phyloP scores from a whole-genome alignment of 2,329 filamentous ascomycete species.

The Tolypocladium album region DNA sequence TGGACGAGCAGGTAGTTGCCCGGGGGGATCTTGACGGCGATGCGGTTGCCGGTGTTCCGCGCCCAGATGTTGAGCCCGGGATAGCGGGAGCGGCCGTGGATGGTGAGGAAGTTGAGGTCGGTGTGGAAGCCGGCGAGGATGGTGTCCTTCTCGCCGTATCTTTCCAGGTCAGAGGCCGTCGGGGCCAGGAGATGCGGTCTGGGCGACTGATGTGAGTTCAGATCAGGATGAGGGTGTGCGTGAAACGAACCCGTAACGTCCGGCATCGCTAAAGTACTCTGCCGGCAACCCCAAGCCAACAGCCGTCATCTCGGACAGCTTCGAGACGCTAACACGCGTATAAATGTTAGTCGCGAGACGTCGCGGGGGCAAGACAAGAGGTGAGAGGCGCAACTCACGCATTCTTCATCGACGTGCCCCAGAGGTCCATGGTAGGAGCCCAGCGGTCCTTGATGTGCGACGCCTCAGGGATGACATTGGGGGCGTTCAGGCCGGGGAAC shows the following conservation, averaged over 20 bases:
- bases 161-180: constrained; percentile 45
- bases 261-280: constrained; percentile 42
- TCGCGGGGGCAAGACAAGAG: not conserved
- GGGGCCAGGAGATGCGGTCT: constrained; percentile 52
- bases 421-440: constrained; percentile 43
- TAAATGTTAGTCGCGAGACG: not conserved
- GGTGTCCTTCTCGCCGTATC: constrained; percentile 42
- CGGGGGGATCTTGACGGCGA: constrained; percentile 46
- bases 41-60: constrained; percentile 48
- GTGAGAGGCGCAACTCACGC: constrained; percentile 29
- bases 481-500: constrained; percentile 44
- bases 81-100: constrained; percentile 52
- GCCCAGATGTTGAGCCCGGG: constrained; percentile 54
- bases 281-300: constrained; percentile 42
- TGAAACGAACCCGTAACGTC: constrained; percentile 38
- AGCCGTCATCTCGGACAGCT: constrained; percentile 48
- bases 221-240: not conserved
- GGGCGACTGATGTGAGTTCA: not conserved
- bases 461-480: constrained; percentile 42
- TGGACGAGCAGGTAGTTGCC: constrained; percentile 50
- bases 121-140: constrained; percentile 55
- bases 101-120: constrained; percentile 54
- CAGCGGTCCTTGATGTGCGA: constrained; percentile 38
- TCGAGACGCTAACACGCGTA: constrained; percentile 31
- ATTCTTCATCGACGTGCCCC: constrained; percentile 50